Evolutionary conservation across 2,329 filamentous ascomycete species (phyloP).

Genomic region (Bipolaris oryzae): DNA sequence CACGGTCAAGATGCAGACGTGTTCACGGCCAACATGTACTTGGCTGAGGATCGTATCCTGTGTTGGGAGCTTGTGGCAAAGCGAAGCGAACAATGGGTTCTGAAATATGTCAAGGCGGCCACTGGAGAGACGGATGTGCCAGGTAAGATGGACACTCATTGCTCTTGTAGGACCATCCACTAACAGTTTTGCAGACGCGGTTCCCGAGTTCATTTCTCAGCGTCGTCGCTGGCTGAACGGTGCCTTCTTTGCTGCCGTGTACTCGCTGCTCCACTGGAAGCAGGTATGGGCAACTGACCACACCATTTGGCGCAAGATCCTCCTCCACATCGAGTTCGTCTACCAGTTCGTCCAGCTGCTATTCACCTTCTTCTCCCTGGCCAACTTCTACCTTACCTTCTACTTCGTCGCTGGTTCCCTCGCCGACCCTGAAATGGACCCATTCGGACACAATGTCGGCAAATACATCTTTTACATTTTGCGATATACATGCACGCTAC

Average conservation of each 20-base stretch:
- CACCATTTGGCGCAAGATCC: constrained; percentile 82
- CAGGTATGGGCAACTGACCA: constrained; percentile 96
- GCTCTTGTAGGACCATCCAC: background rate
- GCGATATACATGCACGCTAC: constrained; percentile 81
- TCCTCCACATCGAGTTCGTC: constrained; percentile 92
- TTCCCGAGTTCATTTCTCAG: constrained; percentile 97
- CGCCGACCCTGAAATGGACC: constrained; percentile 77
- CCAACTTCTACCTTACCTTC: constrained; percentile 99
- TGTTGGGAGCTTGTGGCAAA: constrained; percentile 98
- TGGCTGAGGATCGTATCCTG: constrained; percentile 86
- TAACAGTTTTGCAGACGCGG: constrained; percentile 65
- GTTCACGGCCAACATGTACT: constrained; percentile 96
- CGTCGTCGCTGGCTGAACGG: constrained; percentile 97
- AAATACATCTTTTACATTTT: constrained; percentile 84
- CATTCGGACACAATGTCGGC: constrained; percentile 87
- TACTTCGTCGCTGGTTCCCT: constrained; percentile 96
- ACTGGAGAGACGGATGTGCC: constrained; percentile 98
- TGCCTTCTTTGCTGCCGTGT: constrained; percentile 97
- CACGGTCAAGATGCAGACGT: constrained; percentile 96
- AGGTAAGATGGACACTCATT: constrained; percentile 62
- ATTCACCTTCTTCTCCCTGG: constrained; percentile 97
- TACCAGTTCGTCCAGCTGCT: constrained; percentile 92
- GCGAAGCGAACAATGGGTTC: constrained; percentile 89
- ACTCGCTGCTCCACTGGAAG: constrained; percentile 91
- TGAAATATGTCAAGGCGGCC: constrained; percentile 97